Evolutionary conservation across 768 basidiomycete genomes (phyloP).

Genomic region (Galerina marginata): DNA sequence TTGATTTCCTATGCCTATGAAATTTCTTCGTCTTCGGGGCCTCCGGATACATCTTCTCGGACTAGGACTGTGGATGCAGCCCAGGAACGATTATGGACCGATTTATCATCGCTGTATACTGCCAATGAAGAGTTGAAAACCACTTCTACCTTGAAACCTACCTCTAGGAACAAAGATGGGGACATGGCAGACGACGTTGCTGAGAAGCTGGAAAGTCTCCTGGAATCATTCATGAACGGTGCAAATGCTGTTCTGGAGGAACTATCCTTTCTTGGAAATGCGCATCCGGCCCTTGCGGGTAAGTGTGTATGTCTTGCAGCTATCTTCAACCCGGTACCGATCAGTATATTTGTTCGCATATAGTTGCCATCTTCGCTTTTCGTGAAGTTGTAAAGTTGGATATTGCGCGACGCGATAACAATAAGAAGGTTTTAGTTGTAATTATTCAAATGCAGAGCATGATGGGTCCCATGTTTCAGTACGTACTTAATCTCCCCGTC

Average conservation of each 20-base stretch:
- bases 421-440: constrained; percentile 45
- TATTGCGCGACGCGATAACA: constrained; percentile 41
- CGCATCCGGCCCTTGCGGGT: constrained; percentile 13
- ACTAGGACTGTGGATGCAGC: not conserved
- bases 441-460: constrained; percentile 48
- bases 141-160: not conserved
- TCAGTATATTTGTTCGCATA: not conserved
- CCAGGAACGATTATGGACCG: constrained; percentile 5
- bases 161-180: not conserved
- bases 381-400: constrained; percentile 16
- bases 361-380: constrained; percentile 19
- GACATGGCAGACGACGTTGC: not conserved
- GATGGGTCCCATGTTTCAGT: constrained; percentile 50
- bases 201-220: constrained; percentile 2
- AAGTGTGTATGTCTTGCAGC: not conserved
- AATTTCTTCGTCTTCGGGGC: not conserved
- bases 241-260: constrained; percentile 8
- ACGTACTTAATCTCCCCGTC: constrained; percentile 11
- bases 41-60: not conserved
- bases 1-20: not conserved
- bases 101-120: constrained; percentile 3
- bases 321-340: not conserved
- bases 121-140: constrained; percentile 1
- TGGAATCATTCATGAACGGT: constrained; percentile 13
- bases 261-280: constrained; percentile 5